Evolutionary conservation across 2,329 filamentous ascomycete genomes (phyloP).

Genomic region (Dothistroma septosporum): DNA sequence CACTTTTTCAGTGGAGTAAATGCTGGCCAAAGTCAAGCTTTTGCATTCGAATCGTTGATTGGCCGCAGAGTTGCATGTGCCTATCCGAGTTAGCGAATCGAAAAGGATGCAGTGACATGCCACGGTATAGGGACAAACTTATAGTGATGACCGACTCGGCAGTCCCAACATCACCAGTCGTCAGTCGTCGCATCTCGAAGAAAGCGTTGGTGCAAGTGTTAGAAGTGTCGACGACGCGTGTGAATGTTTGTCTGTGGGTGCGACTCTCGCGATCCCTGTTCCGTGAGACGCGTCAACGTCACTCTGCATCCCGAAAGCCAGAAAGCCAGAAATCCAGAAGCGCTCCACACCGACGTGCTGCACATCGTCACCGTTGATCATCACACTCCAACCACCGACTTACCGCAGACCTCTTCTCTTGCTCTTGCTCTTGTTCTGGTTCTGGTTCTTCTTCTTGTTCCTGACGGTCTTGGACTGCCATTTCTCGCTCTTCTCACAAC

Average conservation of each 20-base stretch:
- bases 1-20: background rate
- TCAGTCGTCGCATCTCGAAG: background rate
- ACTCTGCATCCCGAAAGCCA: background rate
- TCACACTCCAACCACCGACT: background rate
- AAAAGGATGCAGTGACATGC: too few relatives aligned
- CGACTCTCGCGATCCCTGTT: background rate
- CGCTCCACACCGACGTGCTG: background rate
- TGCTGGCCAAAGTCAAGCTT: background rate
- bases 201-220: background rate
- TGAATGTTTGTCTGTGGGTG: background rate
- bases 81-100: background rate
- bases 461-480: background rate
- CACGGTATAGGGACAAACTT: too few relatives aligned
- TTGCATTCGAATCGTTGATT: background rate
- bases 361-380: background rate
- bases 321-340: background rate
- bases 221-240: background rate
- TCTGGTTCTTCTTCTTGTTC: background rate
- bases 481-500: background rate
- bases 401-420: background rate
- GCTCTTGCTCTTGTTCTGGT: background rate
- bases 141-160: background rate
- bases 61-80: background rate
- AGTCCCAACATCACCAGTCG: background rate
- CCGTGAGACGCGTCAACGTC: background rate